Percentiles rank a stretch among this genome's conserved stretches.
Evolutionary conservation across 2,329 filamentous ascomycete genomes (phyloP).

Genomic region (Lasiodiplodia hormozganensis): DNA sequence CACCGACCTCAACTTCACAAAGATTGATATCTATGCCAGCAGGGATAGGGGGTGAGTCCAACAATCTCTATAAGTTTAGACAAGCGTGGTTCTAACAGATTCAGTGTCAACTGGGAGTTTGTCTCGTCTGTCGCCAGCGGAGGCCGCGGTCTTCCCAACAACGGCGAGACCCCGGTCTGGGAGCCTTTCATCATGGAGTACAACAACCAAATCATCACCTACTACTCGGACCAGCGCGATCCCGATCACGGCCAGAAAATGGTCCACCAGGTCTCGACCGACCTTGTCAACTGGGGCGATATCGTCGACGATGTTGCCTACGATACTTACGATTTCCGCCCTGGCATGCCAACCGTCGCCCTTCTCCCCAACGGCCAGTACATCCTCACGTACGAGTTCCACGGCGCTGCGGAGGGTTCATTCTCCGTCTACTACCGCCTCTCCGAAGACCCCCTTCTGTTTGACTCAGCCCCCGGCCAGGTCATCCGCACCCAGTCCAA

Average conservation of each 20-base stretch:
- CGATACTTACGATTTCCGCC: slow-evolving; percentile 66
- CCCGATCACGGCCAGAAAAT: slow-evolving; percentile 70
- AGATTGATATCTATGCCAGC: slow-evolving; percentile 74
- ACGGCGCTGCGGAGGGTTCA: slow-evolving; percentile 52
- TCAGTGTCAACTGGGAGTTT: slow-evolving; percentile 66
- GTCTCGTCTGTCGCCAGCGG: slow-evolving; percentile 70
- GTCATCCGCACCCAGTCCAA: slow-evolving; percentile 55
- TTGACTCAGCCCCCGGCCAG: slow-evolving; percentile 50
- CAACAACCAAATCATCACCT: slow-evolving; percentile 66
- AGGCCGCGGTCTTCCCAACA: slow-evolving; percentile 66
- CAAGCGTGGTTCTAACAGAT: not conserved
- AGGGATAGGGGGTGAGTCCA: slow-evolving; percentile 59
- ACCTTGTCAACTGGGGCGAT: slow-evolving; percentile 66
- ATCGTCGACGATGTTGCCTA: slow-evolving; percentile 69
- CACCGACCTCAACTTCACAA: slow-evolving; percentile 64
- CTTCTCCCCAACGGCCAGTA: slow-evolving; percentile 65
- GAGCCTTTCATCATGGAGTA: slow-evolving; percentile 71
- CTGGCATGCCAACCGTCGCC: slow-evolving; percentile 71
- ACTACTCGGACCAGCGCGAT: slow-evolving; percentile 76
- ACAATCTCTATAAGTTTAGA: not conserved
- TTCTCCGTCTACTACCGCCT: slow-evolving; percentile 64
- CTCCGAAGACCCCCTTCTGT: slow-evolving; percentile 54
- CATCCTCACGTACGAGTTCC: slow-evolving; percentile 71
- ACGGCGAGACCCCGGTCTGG: slow-evolving; percentile 74
- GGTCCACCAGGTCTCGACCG: slow-evolving; percentile 66